Evolutionary conservation across 495 filamentous ascomycete genomes (phyloP), one percentile per base, ranked within the genome.

Genomic region (Penicillium roqueforti): DNA sequence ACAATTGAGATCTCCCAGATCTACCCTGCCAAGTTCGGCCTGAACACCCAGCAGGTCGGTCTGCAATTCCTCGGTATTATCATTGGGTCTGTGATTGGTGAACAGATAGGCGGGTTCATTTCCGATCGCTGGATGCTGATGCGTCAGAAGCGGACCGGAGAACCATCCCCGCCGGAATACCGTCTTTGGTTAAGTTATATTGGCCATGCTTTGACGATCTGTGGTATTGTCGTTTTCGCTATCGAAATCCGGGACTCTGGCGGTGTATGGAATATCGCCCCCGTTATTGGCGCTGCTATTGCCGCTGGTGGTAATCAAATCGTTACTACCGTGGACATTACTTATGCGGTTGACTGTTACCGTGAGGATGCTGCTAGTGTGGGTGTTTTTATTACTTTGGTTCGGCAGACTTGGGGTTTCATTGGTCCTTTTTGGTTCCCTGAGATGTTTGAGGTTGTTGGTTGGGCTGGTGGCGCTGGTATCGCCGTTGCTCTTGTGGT

Each of bases 351-450:
- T 0, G 81, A 83, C 53, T 79, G 74, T 46, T 72, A 81, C 47
- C 75, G 61, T 0, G 65, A 75, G 22, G 75, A 80, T 32, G 67
- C 78, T 2, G 74, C 70, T 0, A 76, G 74, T 57, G 72, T 83
- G 3, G 81, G 81, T 28, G 80, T 84, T 4, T 82, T 82, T 48
- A 76, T 83, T 43, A 82, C 70, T 0, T 76, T 83, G 56, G 70
- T 82, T 19, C 65, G 80, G 25, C 74, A 77, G 53, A 74, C 67
- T 3, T 83, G 79, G 79, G 80, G 79, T 0, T 84, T 84, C 56
- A 79, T 83, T 61, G 80, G 80, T 2, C 77, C 77, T 1, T 83
- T 83, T 53, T 83, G 78, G 77, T 80, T 82, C 50, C 75, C 79
- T n/a, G 34, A 58, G 19, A 79, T 82, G 76, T 76, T 80, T 23